Percentiles rank a stretch among this genome's conserved stretches.
These are phyloP conservation scores for Dysphania ambrosioides DNA, from an alignment of 148 eudicot species.

Conservation along the genomic window DNA sequence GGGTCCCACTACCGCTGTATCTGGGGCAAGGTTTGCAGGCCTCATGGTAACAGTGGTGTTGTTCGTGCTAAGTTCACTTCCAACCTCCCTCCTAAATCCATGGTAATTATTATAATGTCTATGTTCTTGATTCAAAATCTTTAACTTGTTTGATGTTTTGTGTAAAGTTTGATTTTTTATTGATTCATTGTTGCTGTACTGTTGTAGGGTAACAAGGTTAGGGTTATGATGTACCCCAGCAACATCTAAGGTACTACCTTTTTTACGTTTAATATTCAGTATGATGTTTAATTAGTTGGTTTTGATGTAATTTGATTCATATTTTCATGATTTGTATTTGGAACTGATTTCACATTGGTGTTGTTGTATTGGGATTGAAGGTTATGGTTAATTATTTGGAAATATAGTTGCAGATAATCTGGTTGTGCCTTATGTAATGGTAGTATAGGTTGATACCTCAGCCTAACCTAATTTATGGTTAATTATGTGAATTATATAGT, in stretches of 20 bases:
- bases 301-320: background rate
- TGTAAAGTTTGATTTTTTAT: background rate
- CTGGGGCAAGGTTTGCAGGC: conserved; percentile 81
- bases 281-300: background rate
- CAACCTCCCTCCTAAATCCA: conserved; percentile 81
- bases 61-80: conserved; percentile 80
- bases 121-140: background rate
- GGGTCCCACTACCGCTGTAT: conserved; percentile 74
- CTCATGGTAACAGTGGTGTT: conserved; percentile 83
- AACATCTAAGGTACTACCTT: conserved; percentile 71
- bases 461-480: no score
- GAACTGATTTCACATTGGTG: background rate
- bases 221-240: conserved; percentile 86
- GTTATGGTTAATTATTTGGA: no score
- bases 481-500: no score
- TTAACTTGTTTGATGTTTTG: background rate
- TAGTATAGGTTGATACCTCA: no score
- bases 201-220: conserved; percentile 67
- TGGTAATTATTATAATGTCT: conserved; percentile 34
- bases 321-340: no score
- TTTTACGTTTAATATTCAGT: background rate
- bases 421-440: no score
- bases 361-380: no score
- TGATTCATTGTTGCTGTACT: background rate
- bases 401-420: no score